A percentile compares a stretch with the other conserved stretches of the same genome.
Evolutionary conservation across 768 basidiomycete genomes (phyloP).

Genomic region (Mycena venus): DNA sequence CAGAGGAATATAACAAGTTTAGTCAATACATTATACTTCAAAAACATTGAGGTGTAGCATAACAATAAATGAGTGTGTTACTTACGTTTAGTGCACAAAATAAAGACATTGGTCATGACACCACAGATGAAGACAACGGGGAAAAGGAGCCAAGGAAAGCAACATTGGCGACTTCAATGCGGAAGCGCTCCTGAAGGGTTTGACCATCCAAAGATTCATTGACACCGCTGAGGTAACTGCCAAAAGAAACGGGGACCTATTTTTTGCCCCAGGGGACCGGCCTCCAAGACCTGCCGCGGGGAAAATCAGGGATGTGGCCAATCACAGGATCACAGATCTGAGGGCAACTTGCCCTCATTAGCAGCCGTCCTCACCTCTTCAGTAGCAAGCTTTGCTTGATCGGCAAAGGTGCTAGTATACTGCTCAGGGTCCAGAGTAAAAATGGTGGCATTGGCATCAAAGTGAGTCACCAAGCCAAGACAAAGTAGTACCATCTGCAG

Average conservation of each 20-base stretch:
- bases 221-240: neutral
- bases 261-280: neutral
- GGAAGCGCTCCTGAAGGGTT: neutral
- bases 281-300: neutral
- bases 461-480: neutral
- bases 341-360: neutral
- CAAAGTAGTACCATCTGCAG: too few relatives aligned
- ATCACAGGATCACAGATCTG: neutral
- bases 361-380: neutral
- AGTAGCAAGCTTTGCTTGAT: neutral
- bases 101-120: too few relatives aligned
- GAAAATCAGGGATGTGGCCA: neutral
- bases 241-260: neutral
- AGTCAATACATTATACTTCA: too few relatives aligned
- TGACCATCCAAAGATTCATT: neutral
- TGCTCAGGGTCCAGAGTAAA: neutral
- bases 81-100: too few relatives aligned
- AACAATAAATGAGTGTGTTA: too few relatives aligned
- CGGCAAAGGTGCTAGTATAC: neutral
- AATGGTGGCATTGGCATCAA: neutral
- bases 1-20: too few relatives aligned
- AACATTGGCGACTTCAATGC: neutral
- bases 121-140: neutral
- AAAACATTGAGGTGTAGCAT: too few relatives aligned
- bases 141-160: neutral